Conservation (phyloP, 2,329 filamentous ascomycete genomes). For the Cladobotryum protrusum region DNA sequence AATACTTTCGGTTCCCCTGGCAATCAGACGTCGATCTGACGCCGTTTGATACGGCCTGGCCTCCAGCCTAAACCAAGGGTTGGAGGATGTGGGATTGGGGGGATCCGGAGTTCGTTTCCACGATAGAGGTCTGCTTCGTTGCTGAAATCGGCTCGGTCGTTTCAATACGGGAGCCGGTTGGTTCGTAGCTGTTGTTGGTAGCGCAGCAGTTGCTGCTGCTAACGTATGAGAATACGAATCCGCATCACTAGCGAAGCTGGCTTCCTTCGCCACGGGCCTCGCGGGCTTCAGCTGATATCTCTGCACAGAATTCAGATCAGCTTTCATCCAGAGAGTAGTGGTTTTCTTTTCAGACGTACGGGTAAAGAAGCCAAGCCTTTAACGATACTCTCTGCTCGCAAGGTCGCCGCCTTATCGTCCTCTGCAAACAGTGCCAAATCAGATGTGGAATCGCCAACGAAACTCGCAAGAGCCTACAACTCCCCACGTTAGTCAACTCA, state of each 20-base stretch:
- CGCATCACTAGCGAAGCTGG: no score
- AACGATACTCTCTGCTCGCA: background rate
- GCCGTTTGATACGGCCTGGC: conserved; percentile 22
- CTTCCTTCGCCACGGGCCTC: no score
- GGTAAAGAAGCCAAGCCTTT: background rate
- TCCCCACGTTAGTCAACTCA: background rate
- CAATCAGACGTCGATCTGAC: conserved; percentile 22
- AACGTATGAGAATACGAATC: no score
- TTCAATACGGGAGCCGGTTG: background rate
- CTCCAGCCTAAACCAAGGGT: conserved; percentile 10
- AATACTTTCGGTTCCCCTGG: conserved; percentile 15
- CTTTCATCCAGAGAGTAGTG: no score
- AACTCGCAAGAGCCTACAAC: background rate
- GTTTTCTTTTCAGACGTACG: background rate
- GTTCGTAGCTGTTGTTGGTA: background rate
- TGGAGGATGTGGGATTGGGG: conserved; percentile 1
- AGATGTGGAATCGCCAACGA: background rate
- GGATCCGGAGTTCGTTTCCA: background rate
- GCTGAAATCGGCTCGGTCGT: background rate
- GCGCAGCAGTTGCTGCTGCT: background rate
- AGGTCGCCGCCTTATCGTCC: background rate
- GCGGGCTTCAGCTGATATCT: no score
- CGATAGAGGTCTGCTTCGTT: background rate
- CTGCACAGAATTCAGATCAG: no score
- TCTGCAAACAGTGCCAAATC: background rate